phyloP scores from a whole-genome alignment of 225 moss, liverwort and hornwort species.

The Lunularia cruciata region DNA sequence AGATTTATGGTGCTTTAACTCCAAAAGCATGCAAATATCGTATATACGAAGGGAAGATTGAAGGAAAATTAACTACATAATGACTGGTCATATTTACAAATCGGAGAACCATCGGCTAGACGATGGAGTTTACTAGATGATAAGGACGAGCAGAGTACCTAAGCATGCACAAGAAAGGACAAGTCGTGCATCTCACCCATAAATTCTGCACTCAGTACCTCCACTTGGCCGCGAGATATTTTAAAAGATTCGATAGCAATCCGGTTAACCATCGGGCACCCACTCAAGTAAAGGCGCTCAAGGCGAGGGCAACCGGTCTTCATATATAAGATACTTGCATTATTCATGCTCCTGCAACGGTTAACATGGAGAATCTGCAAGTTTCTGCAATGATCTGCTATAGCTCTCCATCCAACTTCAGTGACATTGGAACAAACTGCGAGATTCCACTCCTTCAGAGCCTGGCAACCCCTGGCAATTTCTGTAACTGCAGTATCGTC shows the following conservation, averaged over 20 bases:
- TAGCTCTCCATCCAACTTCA: constrained; percentile 14
- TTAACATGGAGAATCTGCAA: constrained; percentile 19
- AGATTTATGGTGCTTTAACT: too few species aligned
- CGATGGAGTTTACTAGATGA: too few species aligned
- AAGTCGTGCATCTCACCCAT: constrained; percentile 15
- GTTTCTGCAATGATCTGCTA: constrained; percentile 4
- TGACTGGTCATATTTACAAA: too few species aligned
- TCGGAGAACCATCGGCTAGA: too few species aligned
- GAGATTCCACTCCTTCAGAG: constrained; percentile 21
- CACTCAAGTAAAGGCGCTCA: constrained; percentile 3
- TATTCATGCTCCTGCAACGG: constrained; percentile 17
- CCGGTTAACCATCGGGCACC: constrained; percentile 6
- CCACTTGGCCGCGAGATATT: constrained; percentile 6
- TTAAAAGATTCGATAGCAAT: constrained; percentile 1
- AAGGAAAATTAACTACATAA: too few species aligned
- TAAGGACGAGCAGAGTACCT: too few species aligned
- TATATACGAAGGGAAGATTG: too few species aligned
- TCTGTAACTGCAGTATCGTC: constrained; percentile 16
- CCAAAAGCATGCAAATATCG: too few species aligned
- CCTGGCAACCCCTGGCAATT: constrained; percentile 19
- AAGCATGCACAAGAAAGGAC: too few species aligned
- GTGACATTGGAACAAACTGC: constrained; percentile 1
- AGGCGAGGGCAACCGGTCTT: constrained; percentile 19
- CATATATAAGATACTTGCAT: background rate
- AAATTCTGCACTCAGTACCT: constrained; percentile 1